Evolutionary conservation across 2,329 filamentous ascomycete species (phyloP).

Genomic region (Anthostomella pinea): DNA sequence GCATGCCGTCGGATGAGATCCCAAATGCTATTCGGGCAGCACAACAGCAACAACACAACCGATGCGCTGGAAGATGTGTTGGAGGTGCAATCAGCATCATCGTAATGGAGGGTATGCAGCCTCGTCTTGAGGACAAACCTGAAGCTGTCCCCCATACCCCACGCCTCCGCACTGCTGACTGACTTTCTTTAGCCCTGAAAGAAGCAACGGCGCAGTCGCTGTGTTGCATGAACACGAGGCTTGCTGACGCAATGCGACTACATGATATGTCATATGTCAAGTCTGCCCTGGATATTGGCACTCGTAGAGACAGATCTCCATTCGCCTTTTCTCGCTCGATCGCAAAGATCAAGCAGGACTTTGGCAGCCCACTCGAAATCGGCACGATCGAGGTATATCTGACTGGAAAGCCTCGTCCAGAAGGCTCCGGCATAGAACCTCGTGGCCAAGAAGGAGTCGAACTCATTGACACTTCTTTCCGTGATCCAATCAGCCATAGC

Average conservation of each 20-base stretch:
- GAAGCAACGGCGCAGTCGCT: too few relatives aligned
- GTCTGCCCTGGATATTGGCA: background rate
- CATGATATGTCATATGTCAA: too few relatives aligned
- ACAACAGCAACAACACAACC: too few relatives aligned
- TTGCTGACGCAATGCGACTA: slow-evolving; percentile 9
- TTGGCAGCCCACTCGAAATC: slow-evolving; percentile 29
- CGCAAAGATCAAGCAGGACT: slow-evolving; percentile 27
- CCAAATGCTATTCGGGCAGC: too few relatives aligned
- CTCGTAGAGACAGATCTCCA: slow-evolving; percentile 10
- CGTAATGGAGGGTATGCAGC: slow-evolving; percentile 14
- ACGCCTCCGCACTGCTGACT: background rate
- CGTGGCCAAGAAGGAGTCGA: slow-evolving; percentile 29
- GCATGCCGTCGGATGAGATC: too few relatives aligned
- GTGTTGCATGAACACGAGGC: too few relatives aligned
- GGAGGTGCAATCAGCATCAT: slow-evolving; percentile 10
- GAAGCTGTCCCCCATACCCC: slow-evolving; percentile 5
- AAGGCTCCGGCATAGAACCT: slow-evolving; percentile 27
- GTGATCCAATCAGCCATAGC: slow-evolving; percentile 31
- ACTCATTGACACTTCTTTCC: slow-evolving; percentile 25
- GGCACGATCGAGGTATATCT: slow-evolving; percentile 26
- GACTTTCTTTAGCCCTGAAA: too few relatives aligned
- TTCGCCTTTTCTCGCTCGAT: slow-evolving; percentile 18
- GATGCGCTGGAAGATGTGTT: too few relatives aligned
- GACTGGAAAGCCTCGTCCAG: slow-evolving; percentile 26
- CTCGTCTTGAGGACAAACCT: slow-evolving; percentile 5